Conservation (phyloP, 1,284 basidiomycete genomes). For the Quambalaria eucalypti region DNA sequence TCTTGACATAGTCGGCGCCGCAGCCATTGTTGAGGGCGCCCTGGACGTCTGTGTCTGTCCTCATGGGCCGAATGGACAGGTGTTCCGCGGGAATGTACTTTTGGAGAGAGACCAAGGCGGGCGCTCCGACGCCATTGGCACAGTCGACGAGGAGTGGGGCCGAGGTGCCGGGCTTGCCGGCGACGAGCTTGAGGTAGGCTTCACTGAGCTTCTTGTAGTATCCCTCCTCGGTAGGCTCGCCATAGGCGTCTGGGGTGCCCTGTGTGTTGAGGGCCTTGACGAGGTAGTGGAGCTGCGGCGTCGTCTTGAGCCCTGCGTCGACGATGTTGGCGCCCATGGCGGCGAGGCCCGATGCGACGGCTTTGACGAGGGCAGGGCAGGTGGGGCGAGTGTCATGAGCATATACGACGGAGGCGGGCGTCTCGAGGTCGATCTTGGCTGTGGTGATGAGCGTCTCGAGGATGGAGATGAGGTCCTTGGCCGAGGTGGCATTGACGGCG, state of each 20-base stretch:
- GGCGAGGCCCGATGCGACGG: constrained; percentile 73
- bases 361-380: constrained; percentile 67
- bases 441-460: constrained; percentile 61
- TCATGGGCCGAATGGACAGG: constrained; percentile 27
- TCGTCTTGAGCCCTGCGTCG: constrained; percentile 70
- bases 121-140: constrained; percentile 90
- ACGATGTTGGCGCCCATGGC: constrained; percentile 53
- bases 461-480: constrained; percentile 62
- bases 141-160: constrained; percentile 76
- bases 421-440: constrained; percentile 67
- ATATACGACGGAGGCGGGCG: constrained; percentile 74
- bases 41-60: constrained; percentile 52
- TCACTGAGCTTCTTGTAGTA: constrained; percentile 66
- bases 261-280: constrained; percentile 82
- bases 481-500: constrained; percentile 74
- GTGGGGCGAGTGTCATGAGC: constrained; percentile 88
- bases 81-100: constrained; percentile 32
- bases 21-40: constrained; percentile 73
- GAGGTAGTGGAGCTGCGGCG: constrained; percentile 90
- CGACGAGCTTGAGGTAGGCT: constrained; percentile 75
- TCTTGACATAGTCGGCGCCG: constrained; percentile 97
- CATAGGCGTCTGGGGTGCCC: constrained; percentile 62
- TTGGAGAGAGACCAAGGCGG: constrained; percentile 27
- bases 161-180: constrained; percentile 45
- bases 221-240: constrained; percentile 64